Evolutionary conservation across 257 asterid species (phyloP).

Genomic region (Penstemon newberryi): DNA sequence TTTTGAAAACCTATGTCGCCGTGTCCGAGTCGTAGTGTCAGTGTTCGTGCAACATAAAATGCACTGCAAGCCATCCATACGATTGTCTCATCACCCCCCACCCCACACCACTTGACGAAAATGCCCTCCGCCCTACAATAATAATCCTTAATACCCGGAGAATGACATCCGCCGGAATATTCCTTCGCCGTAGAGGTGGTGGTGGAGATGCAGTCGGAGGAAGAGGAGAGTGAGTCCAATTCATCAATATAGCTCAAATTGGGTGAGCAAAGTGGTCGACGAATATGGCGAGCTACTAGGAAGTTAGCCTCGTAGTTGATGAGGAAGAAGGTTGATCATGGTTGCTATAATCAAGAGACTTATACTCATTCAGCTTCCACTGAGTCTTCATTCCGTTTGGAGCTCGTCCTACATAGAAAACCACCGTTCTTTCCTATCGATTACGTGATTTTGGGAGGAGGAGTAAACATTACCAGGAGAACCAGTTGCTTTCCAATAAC

Average conservation of each 20-base stretch:
- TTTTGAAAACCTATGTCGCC: too few species aligned
- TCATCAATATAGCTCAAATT: constrained; percentile 25
- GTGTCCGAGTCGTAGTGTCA: too few species aligned
- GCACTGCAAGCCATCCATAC: constrained; percentile 37
- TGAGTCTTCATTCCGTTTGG: constrained; percentile 50
- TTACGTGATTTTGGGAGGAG: constrained; percentile 25
- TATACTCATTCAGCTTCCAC: constrained; percentile 80
- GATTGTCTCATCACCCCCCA: constrained; percentile 21
- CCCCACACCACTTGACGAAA: constrained; percentile 48
- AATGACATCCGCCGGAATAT: constrained; percentile 6
- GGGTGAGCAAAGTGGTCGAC: constrained; percentile 37
- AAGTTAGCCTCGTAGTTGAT: constrained; percentile 50
- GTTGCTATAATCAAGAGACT: constrained; percentile 23
- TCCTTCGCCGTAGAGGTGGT: constrained; percentile 33
- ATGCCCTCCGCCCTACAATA: constrained; percentile 35
- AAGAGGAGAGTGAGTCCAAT: constrained; percentile 26
- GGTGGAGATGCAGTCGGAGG: constrained; percentile 45
- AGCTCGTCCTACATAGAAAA: constrained; percentile 59
- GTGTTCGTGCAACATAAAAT: neutral
- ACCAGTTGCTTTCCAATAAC: constrained; percentile 74
- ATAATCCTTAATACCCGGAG: neutral
- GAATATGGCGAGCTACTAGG: constrained; percentile 71
- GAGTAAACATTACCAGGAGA: constrained; percentile 57
- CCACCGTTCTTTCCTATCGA: constrained; percentile 62
- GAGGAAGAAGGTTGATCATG: constrained; percentile 26